Conservation (phyloP, 2,329 filamentous ascomycete species). For the Botryotinia convoluta region DNA sequence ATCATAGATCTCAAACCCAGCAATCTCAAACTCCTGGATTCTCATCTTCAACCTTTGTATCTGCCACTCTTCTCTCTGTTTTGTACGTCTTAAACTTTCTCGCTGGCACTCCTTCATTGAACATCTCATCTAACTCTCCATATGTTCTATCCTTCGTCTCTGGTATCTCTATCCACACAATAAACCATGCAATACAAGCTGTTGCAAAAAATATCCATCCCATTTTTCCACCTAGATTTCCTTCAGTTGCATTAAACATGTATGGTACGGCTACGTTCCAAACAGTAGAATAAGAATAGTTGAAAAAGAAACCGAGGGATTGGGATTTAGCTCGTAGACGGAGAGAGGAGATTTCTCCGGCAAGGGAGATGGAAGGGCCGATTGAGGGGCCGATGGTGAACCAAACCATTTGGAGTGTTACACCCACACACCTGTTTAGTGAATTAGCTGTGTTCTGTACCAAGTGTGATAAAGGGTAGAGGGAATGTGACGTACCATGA, state of each 20-base stretch:
- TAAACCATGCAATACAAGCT: not conserved
- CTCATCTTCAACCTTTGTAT: not conserved
- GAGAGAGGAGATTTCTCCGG: slow-evolving; percentile 1
- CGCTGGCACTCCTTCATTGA: not conserved
- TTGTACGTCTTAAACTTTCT: not conserved
- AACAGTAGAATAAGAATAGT: not conserved
- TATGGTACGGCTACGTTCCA: not conserved
- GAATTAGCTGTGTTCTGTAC: not conserved
- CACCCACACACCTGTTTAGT: not conserved
- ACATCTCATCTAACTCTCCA: slow-evolving; percentile 7
- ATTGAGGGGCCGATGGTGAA: slow-evolving; percentile 8
- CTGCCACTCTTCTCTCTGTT: not conserved
- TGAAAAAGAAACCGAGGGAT: not conserved
- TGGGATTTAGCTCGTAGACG: slow-evolving; percentile 9
- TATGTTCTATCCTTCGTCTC: slow-evolving; percentile 11
- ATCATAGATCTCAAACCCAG: not conserved
- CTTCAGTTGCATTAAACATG: slow-evolving; percentile 10
- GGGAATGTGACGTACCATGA: not conserved
- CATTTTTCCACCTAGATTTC: slow-evolving; percentile 1
- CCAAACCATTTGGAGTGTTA: slow-evolving; percentile 7
- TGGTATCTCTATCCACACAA: not conserved
- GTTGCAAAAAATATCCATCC: slow-evolving; percentile 6
- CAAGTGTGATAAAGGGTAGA: not conserved
- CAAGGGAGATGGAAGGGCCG: not conserved
- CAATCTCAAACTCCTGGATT: not conserved